These are phyloP conservation scores for Opeltia flavorubescens DNA, from an alignment of 495 filamentous ascomycete genomes.

Conservation along the genomic window DNA sequence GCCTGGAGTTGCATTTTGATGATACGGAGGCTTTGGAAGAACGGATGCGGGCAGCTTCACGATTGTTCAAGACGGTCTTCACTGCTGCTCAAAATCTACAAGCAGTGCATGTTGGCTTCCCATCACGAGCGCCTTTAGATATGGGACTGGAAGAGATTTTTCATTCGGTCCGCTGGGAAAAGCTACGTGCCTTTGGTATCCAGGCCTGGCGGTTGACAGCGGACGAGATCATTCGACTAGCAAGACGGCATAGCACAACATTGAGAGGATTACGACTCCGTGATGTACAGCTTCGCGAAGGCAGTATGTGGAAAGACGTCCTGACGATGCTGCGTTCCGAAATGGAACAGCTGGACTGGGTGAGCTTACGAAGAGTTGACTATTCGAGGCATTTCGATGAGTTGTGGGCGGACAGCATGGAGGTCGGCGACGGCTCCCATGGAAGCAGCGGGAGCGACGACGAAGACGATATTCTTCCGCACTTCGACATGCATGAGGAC, in stretches of 20 bases:
- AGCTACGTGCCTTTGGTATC: slow-evolving; percentile 48
- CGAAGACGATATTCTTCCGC: slow-evolving; percentile 12
- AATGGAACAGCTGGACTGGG: slow-evolving; percentile 43
- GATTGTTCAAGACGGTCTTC: slow-evolving; percentile 42
- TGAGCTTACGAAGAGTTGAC: slow-evolving; percentile 46
- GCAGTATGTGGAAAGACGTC: slow-evolving; percentile 47
- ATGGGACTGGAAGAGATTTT: slow-evolving; percentile 46
- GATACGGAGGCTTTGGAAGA: slow-evolving; percentile 38
- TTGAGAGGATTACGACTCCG: slow-evolving; percentile 44
- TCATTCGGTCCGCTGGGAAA: slow-evolving; percentile 46
- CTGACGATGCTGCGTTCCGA: slow-evolving; percentile 40
- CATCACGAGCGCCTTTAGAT: slow-evolving; percentile 38
- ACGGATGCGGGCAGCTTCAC: slow-evolving; percentile 40
- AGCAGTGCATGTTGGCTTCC: slow-evolving; percentile 54
- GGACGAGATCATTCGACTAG: slow-evolving; percentile 43
- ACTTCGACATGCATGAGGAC: slow-evolving; percentile 5
- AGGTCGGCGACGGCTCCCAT: slow-evolving; percentile 29
- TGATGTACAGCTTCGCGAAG: slow-evolving; percentile 43
- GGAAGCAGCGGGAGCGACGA: slow-evolving; percentile 24
- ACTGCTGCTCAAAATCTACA: slow-evolving; percentile 42
- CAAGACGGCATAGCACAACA: slow-evolving; percentile 38
- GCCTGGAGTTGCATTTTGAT: slow-evolving; percentile 45
- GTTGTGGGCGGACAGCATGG: slow-evolving; percentile 22
- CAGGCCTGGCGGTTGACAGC: slow-evolving; percentile 48
- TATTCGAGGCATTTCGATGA: slow-evolving; percentile 44